These are phyloP conservation scores for Salvia rosmarinus DNA, from an alignment of 257 asterid genomes.

Conservation along the genomic window DNA sequence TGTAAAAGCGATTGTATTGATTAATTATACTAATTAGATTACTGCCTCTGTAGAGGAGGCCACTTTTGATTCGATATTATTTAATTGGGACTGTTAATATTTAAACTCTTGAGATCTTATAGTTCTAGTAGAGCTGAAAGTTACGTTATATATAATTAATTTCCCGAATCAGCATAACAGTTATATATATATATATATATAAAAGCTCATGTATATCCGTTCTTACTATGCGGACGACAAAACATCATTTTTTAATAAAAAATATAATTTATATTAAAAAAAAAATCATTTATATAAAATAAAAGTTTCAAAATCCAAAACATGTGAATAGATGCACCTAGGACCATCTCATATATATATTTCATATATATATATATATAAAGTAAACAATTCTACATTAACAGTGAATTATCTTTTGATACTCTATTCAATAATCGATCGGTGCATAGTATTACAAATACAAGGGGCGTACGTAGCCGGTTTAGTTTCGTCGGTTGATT, in stretches of 20 bases:
- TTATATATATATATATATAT: too few species aligned
- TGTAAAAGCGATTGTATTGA: conserved; percentile 5
- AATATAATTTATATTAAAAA: too few species aligned
- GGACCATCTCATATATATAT: too few species aligned
- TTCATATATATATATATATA: too few species aligned
- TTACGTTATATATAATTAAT: neutral
- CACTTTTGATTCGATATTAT: neutral
- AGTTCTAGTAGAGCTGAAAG: neutral
- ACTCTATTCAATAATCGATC: neutral
- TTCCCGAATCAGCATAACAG: neutral
- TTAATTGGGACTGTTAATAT: neutral
- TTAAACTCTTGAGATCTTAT: neutral
- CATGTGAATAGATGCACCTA: too few species aligned
- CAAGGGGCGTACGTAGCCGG: neutral
- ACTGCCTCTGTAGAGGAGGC: conserved; percentile 33
- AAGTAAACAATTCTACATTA: too few species aligned
- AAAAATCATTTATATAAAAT: too few species aligned
- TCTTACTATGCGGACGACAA: too few species aligned
- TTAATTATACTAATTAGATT: neutral
- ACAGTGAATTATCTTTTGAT: neutral
- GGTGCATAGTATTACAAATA: too few species aligned
- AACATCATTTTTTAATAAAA: too few species aligned
- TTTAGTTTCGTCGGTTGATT: neutral
- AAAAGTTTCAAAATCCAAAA: too few species aligned
- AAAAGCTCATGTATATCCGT: too few species aligned